Percentiles rank a stretch among this genome's conserved stretches.
Evolutionary conservation across 2,329 filamentous ascomycete genomes (phyloP).

Genomic region (Xylaria sp.): DNA sequence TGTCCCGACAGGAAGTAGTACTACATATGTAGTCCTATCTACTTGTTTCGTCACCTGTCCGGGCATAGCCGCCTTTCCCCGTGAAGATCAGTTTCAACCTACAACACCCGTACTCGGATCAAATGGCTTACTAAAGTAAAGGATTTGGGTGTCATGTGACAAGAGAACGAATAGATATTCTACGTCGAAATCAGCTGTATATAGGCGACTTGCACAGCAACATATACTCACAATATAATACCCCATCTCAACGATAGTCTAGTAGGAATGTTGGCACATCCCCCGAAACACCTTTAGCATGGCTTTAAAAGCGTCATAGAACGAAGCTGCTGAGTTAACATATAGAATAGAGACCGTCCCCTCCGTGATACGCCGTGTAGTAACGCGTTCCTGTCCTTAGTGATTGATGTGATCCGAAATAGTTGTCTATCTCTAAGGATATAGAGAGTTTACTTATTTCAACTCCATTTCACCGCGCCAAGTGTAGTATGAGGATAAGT

Average conservation of each 20-base stretch:
- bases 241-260: background rate
- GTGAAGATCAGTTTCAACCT: conserved; percentile 9
- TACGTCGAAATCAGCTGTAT: background rate
- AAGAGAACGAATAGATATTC: background rate
- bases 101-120: background rate
- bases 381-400: background rate
- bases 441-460: background rate
- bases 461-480: background rate
- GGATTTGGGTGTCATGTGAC: background rate
- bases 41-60: conserved; percentile 18
- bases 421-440: too few relatives aligned
- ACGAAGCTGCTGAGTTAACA: background rate
- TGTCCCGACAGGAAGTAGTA: conserved; percentile 10
- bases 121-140: background rate
- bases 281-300: background rate
- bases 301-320: too few relatives aligned
- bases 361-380: background rate
- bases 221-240: background rate
- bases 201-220: background rate
- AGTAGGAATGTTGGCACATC: background rate
- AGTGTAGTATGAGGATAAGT: background rate
- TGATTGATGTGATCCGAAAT: too few relatives aligned
- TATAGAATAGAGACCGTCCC: background rate
- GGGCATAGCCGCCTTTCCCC: conserved; percentile 4
- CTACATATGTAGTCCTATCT: background rate